Conservation (phyloP, 108 stramenopile genomes). For the Cylindrotheca closterium region DNA sequence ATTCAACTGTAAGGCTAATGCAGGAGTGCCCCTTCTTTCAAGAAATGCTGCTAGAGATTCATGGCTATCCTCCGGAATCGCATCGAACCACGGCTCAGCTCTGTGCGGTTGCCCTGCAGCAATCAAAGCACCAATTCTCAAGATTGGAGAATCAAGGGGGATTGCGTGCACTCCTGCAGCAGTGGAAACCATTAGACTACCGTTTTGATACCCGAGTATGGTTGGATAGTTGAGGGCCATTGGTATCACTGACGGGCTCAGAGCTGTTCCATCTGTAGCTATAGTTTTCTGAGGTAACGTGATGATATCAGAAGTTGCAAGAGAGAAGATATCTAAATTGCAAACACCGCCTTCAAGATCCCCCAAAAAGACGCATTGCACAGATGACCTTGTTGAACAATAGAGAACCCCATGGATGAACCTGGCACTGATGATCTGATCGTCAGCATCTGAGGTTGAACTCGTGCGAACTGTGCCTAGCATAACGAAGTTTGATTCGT, state of each 20-base stretch:
- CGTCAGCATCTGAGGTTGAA: slow-evolving; percentile 27
- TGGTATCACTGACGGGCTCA: slow-evolving; percentile 37
- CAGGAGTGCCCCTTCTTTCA: slow-evolving; percentile 66
- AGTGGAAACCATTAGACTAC: slow-evolving; percentile 74
- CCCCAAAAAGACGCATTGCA: slow-evolving; percentile 74
- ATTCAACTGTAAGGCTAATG: slow-evolving; percentile 51
- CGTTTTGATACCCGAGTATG: slow-evolving; percentile 72
- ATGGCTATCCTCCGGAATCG: slow-evolving; percentile 49
- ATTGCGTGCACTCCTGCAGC: slow-evolving; percentile 55
- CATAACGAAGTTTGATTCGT: slow-evolving; percentile 59
- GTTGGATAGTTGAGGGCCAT: slow-evolving; percentile 66
- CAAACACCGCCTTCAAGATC: slow-evolving; percentile 56
- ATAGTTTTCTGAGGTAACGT: slow-evolving; percentile 16
- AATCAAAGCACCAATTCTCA: slow-evolving; percentile 74
- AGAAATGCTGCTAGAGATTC: slow-evolving; percentile 71
- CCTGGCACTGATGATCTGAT: slow-evolving; percentile 50
- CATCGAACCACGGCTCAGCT: slow-evolving; percentile 78
- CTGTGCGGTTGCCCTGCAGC: slow-evolving; percentile 55
- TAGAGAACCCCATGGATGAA: slow-evolving; percentile 81
- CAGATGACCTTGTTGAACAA: slow-evolving; percentile 60
- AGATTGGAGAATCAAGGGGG: slow-evolving; percentile 54
- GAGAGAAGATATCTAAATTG: slow-evolving; percentile 61
- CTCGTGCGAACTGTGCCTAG: slow-evolving; percentile 55
- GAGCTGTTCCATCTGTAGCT: slow-evolving; percentile 10
- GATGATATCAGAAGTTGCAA: slow-evolving; percentile 55